Evolutionary conservation across 2,329 filamentous ascomycete genomes (phyloP).

Genomic region (Truncatella angustata): DNA sequence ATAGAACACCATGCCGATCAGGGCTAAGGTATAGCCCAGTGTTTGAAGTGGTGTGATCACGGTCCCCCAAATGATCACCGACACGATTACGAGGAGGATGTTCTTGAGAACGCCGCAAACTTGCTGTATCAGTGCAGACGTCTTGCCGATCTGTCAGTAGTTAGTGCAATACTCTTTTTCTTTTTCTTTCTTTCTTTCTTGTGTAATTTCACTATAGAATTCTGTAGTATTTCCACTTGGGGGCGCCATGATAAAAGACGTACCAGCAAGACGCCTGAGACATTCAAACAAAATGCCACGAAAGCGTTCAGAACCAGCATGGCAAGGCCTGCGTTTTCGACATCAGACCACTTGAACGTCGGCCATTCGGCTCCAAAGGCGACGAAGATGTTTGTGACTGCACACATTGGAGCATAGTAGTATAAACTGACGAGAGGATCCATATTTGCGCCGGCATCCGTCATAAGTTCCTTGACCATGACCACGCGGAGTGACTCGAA

Average conservation of each 20-base stretch:
- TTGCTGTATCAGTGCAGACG: constrained; percentile 81
- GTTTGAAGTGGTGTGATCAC: constrained; percentile 69
- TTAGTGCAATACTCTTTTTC: too few species aligned
- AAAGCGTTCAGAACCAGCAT: constrained; percentile 71
- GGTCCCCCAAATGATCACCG: constrained; percentile 76
- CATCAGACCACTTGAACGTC: constrained; percentile 43
- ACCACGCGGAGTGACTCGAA: constrained; percentile 81
- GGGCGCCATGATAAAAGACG: constrained; percentile 28
- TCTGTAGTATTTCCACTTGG: background rate
- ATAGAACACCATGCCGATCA: constrained; percentile 49
- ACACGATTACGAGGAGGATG: constrained; percentile 75
- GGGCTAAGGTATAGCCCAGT: constrained; percentile 74
- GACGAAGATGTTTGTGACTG: constrained; percentile 73
- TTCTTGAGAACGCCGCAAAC: constrained; percentile 86
- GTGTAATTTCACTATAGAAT: too few species aligned
- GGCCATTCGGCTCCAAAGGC: constrained; percentile 16
- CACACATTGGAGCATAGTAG: constrained; percentile 85
- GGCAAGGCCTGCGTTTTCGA: constrained; percentile 68
- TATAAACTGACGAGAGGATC: constrained; percentile 84
- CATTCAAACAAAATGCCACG: constrained; percentile 77
- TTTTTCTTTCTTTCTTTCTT: too few species aligned
- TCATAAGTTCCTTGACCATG: constrained; percentile 82
- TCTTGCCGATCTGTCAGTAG: constrained; percentile 73
- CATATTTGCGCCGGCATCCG: constrained; percentile 75
- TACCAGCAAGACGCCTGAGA: constrained; percentile 84